Evolutionary conservation across 352 stramenopile genomes (phyloP).

Genomic region (Globisporangium canariense): DNA sequence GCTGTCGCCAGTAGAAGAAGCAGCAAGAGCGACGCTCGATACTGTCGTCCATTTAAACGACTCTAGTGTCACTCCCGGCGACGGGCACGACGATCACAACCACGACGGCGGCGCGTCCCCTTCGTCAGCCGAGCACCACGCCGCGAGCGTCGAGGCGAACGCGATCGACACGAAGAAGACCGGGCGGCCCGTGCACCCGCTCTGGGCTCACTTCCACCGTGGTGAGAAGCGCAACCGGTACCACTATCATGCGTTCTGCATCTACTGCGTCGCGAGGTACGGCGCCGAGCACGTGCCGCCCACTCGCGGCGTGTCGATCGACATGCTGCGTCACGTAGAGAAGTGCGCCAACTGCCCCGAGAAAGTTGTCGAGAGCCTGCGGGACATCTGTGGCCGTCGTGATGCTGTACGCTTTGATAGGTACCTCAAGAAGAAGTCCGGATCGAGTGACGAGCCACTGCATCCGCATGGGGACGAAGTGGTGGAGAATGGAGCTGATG

Average conservation of each 20-base stretch:
- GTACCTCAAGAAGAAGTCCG: slow-evolving; percentile 30
- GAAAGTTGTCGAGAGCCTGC: slow-evolving; percentile 58
- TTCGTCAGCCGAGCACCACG: background rate
- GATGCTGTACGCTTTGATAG: slow-evolving; percentile 39
- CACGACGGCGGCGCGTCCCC: background rate
- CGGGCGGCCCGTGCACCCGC: slow-evolving; percentile 64
- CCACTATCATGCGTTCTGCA: slow-evolving; percentile 83
- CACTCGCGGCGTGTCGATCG: slow-evolving; percentile 71
- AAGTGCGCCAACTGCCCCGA: slow-evolving; percentile 67
- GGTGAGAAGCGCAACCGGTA: slow-evolving; percentile 84
- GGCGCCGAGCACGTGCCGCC: slow-evolving; percentile 49
- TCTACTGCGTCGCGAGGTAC: slow-evolving; percentile 69
- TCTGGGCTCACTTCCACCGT: slow-evolving; percentile 81
- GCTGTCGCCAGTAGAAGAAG: background rate
- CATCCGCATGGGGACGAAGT: slow-evolving; percentile 14
- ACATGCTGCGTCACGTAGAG: slow-evolving; percentile 82
- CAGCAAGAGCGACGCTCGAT: background rate
- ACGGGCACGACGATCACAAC: background rate
- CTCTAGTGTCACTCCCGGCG: background rate
- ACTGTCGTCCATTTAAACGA: background rate
- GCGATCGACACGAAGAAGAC: slow-evolving; percentile 47
- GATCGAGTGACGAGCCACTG: slow-evolving; percentile 13
- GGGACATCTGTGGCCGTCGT: slow-evolving; percentile 48
- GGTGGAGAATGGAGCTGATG: background rate
- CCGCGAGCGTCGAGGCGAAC: slow-evolving; percentile 1